Conservation (phyloP, 176 grass and related monocot species). For the Urochloa ruziziensis region DNA sequence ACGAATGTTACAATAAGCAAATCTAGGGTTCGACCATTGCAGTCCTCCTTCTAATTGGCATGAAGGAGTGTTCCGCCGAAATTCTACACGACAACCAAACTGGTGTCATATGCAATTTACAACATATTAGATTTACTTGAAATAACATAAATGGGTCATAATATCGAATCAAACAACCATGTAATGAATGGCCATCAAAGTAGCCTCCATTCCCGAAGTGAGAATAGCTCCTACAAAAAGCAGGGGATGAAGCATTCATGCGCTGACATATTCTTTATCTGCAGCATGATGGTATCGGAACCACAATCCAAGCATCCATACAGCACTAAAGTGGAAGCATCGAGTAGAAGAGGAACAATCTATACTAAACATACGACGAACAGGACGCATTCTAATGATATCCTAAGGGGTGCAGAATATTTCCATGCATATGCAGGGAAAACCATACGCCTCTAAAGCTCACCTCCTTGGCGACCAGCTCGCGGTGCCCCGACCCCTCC, state of each 20-base stretch:
- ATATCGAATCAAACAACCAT: neutral
- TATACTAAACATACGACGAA: neutral
- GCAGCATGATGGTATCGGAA: conserved; percentile 36
- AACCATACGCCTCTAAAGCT: conserved; percentile 20
- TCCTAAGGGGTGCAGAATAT: conserved; percentile 19
- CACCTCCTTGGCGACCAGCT: conserved; percentile 42
- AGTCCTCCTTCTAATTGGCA: neutral
- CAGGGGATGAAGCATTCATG: neutral
- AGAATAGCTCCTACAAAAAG: conserved; percentile 20
- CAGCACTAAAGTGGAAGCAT: conserved; percentile 4
- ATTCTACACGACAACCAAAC: neutral
- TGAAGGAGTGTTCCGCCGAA: neutral
- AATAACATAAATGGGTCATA: neutral
- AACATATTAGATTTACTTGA: neutral
- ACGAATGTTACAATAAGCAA: neutral
- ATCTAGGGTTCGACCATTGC: neutral
- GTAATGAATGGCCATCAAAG: conserved; percentile 21
- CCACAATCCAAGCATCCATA: conserved; percentile 28
- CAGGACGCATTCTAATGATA: neutral
- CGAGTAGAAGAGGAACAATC: conserved; percentile 14
- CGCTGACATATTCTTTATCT: conserved; percentile 6
- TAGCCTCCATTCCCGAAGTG: neutral
- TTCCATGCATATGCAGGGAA: conserved; percentile 37
- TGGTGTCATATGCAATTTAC: neutral
- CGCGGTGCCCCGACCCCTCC: neutral